Evolutionary conservation across 2,329 filamentous ascomycete species (phyloP).

Genomic region (Colletotrichum eleusines): DNA sequence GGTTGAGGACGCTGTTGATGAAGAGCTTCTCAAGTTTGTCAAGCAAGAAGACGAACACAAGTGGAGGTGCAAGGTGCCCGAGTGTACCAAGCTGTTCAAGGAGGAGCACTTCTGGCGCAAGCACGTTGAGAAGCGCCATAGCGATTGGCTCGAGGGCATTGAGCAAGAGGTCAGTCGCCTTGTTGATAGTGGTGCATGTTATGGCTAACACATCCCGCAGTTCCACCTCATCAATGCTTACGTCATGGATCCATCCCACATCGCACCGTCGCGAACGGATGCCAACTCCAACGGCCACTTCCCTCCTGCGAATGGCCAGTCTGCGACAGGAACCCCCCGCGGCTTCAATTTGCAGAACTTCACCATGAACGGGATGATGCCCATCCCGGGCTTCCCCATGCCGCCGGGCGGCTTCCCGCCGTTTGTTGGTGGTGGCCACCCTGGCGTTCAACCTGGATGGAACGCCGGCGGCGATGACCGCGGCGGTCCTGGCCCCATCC

Average conservation of each 20-base stretch:
- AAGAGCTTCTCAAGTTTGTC: conserved; percentile 87
- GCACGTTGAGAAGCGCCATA: conserved; percentile 95
- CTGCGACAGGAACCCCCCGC: conserved; percentile 85
- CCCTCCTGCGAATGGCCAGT: conserved; percentile 81
- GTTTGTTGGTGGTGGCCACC: conserved; percentile 66
- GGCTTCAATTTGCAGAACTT: conserved; percentile 90
- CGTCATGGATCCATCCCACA: conserved; percentile 92
- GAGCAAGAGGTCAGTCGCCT: conserved; percentile 80
- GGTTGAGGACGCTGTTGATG: conserved; percentile 85
- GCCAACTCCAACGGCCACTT: conserved; percentile 97
- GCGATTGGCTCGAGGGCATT: conserved; percentile 85
- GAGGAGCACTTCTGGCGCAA: conserved; percentile 98
- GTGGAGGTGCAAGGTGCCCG: conserved; percentile 95
- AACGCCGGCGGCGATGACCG: conserved; percentile 66
- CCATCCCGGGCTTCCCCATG: conserved; percentile 70
- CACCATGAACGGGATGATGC: conserved; percentile 68
- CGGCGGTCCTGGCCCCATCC: conserved; percentile 73
- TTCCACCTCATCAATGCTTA: conserved; percentile 93
- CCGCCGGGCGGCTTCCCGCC: conserved; percentile 60
- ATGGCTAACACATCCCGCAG: conserved; percentile 61
- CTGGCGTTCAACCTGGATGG: conserved; percentile 60
- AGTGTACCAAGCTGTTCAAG: conserved; percentile 97
- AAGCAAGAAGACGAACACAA: conserved; percentile 99
- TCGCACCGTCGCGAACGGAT: conserved; percentile 92
- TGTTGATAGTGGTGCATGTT: not conserved